Evolutionary conservation across 371 early-diverging fungal species (phyloP).

Genomic region (Nosema bombycis): DNA sequence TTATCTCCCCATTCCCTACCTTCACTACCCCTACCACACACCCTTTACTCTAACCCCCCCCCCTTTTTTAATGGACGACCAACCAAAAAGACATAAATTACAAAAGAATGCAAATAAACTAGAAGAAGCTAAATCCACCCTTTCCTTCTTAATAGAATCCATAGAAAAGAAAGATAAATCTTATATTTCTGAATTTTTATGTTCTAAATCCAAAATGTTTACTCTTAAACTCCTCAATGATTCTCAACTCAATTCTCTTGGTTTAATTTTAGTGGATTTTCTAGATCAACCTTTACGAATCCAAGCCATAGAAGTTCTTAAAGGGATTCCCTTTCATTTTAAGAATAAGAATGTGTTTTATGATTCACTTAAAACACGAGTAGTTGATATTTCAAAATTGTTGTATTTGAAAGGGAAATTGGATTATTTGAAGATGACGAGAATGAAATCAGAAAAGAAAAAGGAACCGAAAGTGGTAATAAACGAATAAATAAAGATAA

Average conservation of each 20-base stretch:
- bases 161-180: not conserved
- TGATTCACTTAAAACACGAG: conserved; percentile 27
- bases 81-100: too few species aligned
- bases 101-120: not conserved
- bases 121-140: not conserved
- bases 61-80: too few species aligned
- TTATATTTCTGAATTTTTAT: conserved; percentile 14
- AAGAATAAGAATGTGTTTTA: conserved; percentile 16
- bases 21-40: too few species aligned
- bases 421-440: conserved; percentile 43
- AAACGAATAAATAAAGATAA: not conserved
- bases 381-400: conserved; percentile 47
- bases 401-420: conserved; percentile 56
- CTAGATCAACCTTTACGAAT: conserved; percentile 28
- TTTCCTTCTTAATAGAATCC: not conserved
- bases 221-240: not conserved
- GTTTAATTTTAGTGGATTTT: conserved; percentile 42
- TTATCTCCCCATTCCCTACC: too few species aligned
- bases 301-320: conserved; percentile 34
- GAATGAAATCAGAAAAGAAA: not conserved
- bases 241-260: conserved; percentile 1
- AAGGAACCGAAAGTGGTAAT: conserved; percentile 10
- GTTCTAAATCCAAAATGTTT: not conserved
- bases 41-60: too few species aligned
- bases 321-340: conserved; percentile 27